Base-by-base conservation (phyloP, 257 asterid genomes). In the Lycium ferocissimum region DNA sequence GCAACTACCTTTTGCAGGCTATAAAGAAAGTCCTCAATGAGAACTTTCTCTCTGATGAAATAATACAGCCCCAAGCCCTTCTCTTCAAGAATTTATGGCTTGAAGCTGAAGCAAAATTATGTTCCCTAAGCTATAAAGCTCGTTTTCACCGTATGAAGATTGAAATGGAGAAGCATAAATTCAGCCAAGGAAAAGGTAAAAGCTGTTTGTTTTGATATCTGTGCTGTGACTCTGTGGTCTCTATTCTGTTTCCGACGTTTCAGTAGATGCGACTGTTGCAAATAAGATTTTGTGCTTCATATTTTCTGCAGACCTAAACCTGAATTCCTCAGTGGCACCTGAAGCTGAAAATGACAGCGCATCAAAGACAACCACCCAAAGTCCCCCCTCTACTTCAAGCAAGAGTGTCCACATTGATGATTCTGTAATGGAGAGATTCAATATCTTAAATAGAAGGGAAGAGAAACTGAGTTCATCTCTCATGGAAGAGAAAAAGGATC, bases 71-170 rank as follows among this genome's bases (percentile, higher is more conserved):
- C 37, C 94, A 91, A 83, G 91, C 97, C 84, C 92, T 87, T 80
- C 89, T 95, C 20, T 97, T 91, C 88, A 95, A 94, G 90, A 95
- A 76, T 88, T 84, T 95, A 88, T 97, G 99, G 99, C 98, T 95
- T 4, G 98, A 97, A 83, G 95, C 99, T 0, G 99, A 97, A 89
- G 98, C 98, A 72, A 92, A 91, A 87, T 85, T 97, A 57, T 97
- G 98, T 87, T 90, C 98, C 84, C 81, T 93, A 81, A 92, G 92
- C 83, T 95, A 91, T 81, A 92, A 87, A 91, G 93, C 98, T 85
- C 97, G 95, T 53, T 95, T 93, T 86, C 93, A 94, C 84, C 90
- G 89, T 65, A 91, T 92, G 95, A 95, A 87, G 92, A 85, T 84
- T 87, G 93, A 88, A 86, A 91, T 97, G 94, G 95, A 89, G 82